Base-by-base conservation (phyloP, 2,329 filamentous ascomycete species). In the Tolypocladium endophyticum region DNA sequence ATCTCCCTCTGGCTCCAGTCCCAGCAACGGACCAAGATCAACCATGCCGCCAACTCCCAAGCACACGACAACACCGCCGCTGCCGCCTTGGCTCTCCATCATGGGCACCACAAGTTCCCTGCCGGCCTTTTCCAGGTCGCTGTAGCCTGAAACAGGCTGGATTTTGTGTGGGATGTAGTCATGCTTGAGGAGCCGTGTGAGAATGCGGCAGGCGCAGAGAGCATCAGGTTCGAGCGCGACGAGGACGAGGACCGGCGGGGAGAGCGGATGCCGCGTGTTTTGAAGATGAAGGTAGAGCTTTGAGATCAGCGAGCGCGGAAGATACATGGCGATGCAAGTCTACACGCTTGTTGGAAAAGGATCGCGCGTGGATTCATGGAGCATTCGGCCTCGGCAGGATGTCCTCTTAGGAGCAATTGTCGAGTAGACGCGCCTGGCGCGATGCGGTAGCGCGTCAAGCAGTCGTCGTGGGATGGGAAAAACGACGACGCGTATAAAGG, bases 151-250 rank as follows among this genome's bases (percentile, higher is more conserved):
- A 59, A 99, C 88, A 1, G 94, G 94, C 69, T 97, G 90, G 69
- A 97, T 96, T 76, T 97, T 97, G 78, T 97, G 93, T 18, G 89
- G 90, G 66, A 99, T 96, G 71, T 96, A 97, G 79, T 99, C 94
- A 80, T 93, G 89, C 76, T 96, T 97, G 62, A 99, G 81, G n/a
- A 99, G 82, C 57, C 88, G 84, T 3, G 93, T 96, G 55, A 99
- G 85, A 62, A 99, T 97, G 62, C 92, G 91, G 72, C 92, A 96
- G 63, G 92, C 94, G 75, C 93, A 97, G 63, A 99, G 85, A 64
- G 94, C 90, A 77, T 99, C 94, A 59, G 94, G 92, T 70, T 97
- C 93, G 71, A 97, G 89, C 41, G 93, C 90, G 64, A 92, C 92
- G 60, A 99, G 88, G 64, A 99, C 85, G 33, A 97, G 82, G 58